phyloP scores from a whole-genome alignment of 1,284 basidiomycete genomes.

The Phylloboletellus chloephorus region DNA sequence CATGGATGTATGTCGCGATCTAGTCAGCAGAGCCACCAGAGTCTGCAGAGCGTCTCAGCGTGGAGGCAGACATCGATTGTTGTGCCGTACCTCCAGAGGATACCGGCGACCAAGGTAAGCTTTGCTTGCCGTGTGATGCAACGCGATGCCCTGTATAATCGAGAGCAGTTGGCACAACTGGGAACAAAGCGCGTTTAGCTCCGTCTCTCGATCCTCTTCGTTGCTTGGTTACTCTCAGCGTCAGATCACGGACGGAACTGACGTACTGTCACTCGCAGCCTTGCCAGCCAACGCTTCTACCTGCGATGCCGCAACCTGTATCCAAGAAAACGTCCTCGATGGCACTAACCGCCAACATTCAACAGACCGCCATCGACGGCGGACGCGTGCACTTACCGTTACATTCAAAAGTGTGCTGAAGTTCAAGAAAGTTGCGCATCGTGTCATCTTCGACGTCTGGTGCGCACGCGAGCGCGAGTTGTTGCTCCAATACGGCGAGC shows the following conservation, averaged over 20 bases:
- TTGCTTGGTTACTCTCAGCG: constrained; percentile 7
- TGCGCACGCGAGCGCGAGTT: constrained; percentile 53
- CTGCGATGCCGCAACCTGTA: constrained; percentile 37
- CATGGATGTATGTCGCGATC: constrained; percentile 54
- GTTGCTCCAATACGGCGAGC: constrained; percentile 51
- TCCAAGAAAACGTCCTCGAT: constrained; percentile 53
- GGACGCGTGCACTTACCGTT: constrained; percentile 50
- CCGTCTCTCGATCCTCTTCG: constrained; percentile 40
- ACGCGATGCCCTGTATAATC: constrained; percentile 74
- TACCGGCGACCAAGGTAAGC: constrained; percentile 61
- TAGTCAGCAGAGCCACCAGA: constrained; percentile 62
- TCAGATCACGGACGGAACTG: background rate
- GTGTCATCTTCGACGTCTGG: constrained; percentile 37
- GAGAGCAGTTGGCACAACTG: constrained; percentile 57
- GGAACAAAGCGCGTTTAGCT: constrained; percentile 40
- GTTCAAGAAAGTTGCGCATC: constrained; percentile 50
- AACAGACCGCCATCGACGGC: background rate
- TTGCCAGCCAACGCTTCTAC: constrained; percentile 40
- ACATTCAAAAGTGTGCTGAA: constrained; percentile 73
- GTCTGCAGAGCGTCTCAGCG: constrained; percentile 37
- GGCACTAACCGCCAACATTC: constrained; percentile 43
- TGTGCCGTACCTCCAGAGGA: constrained; percentile 58
- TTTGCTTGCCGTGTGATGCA: constrained; percentile 69
- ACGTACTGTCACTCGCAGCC: constrained; percentile 36
- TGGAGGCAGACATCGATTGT: background rate